Base-by-base conservation (phyloP, 2,329 filamentous ascomycete genomes). In the Leptographium flavum region DNA sequence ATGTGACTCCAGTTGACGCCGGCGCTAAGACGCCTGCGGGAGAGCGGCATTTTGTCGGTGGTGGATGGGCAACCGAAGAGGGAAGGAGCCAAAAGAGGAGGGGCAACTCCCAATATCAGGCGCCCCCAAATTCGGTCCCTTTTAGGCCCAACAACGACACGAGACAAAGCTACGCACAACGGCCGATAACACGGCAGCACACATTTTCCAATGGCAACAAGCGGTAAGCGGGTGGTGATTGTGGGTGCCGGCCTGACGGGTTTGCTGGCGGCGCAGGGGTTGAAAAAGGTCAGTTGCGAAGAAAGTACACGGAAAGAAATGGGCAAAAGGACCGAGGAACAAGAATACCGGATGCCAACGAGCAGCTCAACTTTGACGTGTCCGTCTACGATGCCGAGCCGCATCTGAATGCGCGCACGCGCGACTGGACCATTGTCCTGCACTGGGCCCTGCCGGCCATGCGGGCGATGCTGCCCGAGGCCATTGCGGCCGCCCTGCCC, bases 361-460 rank as follows among this genome's bases (percentile, higher is more conserved):
- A 19, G 13, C 17, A 36, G 33, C 54, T 57, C 37, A 61, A 60
- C 23, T 60, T 64, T 47, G 41, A 54, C 5, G 59, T 59, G 6
- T 43, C 51, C 28, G 47, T 64, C 3, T 62, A 57, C 42, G 62
- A 64, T 21, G 40, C 46, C 15, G 62, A 63, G 30, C 42, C 45
- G 2, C 49, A 53, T 42, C 38, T 61, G 45, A 50, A 57, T 9
- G 53, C 54, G 21, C 57, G 60, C 9, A 40, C 47, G 3, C 59
- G 62, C 44, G 62, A 64, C 53, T 64, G 62, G 62, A 60, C 58
- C n/a, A 62, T 65, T 28, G 54, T 62, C 11, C 49, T 65, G 21
- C 62, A 64, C 49, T 67, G 64, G 64, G 63, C 58, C 13, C 57
- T 64, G 52, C 56, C 60, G 1, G 52, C 55, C 6, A 56, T 67